Percentiles rank a stretch among this genome's conserved stretches.
Conservation (phyloP, 1,139 yeast genomes). For the Yamadazyma pseudoaaseri region DNA sequence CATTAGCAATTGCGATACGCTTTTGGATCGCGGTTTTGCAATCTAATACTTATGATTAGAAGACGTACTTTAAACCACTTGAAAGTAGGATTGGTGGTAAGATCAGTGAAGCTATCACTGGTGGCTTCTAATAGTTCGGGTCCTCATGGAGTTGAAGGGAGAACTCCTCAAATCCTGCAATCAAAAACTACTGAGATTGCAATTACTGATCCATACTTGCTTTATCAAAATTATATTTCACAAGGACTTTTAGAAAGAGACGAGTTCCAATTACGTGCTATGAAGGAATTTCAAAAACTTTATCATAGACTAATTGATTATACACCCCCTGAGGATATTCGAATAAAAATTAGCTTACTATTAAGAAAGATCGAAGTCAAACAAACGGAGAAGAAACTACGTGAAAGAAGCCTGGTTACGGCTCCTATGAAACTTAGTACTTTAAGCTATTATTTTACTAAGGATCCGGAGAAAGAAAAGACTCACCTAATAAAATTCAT, state of each 20-base stretch:
- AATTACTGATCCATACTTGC: slow-evolving; percentile 62
- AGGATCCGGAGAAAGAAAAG: slow-evolving; percentile 29
- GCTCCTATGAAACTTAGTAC: slow-evolving; percentile 18
- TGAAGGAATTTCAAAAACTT: slow-evolving; percentile 63
- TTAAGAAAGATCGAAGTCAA: slow-evolving; percentile 47
- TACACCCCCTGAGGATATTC: slow-evolving; percentile 52
- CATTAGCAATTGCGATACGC: slow-evolving; percentile 3
- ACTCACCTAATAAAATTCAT: slow-evolving; percentile 45
- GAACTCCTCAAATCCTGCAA: slow-evolving; percentile 14
- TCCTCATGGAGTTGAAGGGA: slow-evolving; percentile 41
- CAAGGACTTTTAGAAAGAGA: slow-evolving; percentile 55
- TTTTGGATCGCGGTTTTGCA: slow-evolving; percentile 2
- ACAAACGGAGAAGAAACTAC: slow-evolving; percentile 21
- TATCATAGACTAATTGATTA: slow-evolving; percentile 61
- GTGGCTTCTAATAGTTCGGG: slow-evolving; percentile 27
- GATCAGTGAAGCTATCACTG: no score
- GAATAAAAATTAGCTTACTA: slow-evolving; percentile 45
- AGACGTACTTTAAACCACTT: no score
- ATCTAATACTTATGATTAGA: no score
- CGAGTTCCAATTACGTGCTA: slow-evolving; percentile 58
- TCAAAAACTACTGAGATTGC: slow-evolving; percentile 22
- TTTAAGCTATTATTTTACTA: slow-evolving; percentile 21
- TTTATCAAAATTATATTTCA: slow-evolving; percentile 55
- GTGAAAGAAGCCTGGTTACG: slow-evolving; percentile 8
- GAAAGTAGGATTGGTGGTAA: no score